phyloP scores from a whole-genome alignment of 139 green algal species.

The Diplosphaera chodatii region DNA sequence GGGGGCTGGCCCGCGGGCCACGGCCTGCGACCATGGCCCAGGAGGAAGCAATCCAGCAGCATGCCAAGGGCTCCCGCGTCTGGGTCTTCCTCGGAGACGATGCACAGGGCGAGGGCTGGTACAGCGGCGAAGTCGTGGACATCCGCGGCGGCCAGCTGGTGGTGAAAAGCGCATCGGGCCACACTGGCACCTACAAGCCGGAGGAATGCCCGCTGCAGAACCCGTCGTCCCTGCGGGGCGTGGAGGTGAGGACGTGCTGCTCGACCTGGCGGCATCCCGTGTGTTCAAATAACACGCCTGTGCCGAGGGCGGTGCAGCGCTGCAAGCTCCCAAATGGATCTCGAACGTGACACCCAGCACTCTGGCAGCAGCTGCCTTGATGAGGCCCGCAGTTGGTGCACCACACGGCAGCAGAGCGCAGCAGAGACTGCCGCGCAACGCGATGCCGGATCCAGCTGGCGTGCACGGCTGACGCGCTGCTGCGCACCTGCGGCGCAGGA shows the following conservation, averaged over 20 bases:
- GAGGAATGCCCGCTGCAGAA: slow-evolving; percentile 80
- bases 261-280: too few relatives aligned
- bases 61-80: slow-evolving; percentile 65
- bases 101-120: slow-evolving; percentile 47
- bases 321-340: too few relatives aligned
- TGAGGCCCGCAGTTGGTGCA: not conserved
- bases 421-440: too few relatives aligned
- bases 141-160: slow-evolving; percentile 33
- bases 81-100: slow-evolving; percentile 55
- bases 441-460: too few relatives aligned
- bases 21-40: not conserved
- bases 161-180: slow-evolving; percentile 43
- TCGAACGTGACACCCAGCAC: too few relatives aligned
- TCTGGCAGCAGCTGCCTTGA: not conserved
- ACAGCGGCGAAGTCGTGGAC: slow-evolving; percentile 68
- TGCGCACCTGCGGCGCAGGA: too few relatives aligned
- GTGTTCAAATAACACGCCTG: too few relatives aligned
- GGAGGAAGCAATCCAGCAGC: slow-evolving; percentile 8
- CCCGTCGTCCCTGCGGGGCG: slow-evolving; percentile 50
- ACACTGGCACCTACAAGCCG: slow-evolving; percentile 37
- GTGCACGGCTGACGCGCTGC: too few relatives aligned
- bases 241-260: slow-evolving; percentile 61
- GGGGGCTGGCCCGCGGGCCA: not conserved
- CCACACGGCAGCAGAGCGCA: too few relatives aligned
- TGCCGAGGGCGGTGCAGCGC: too few relatives aligned